Percentiles rank a stretch among this genome's conserved stretches.
Conservation (phyloP, 805 yeast species). For the Yarrowia sp. region DNA sequence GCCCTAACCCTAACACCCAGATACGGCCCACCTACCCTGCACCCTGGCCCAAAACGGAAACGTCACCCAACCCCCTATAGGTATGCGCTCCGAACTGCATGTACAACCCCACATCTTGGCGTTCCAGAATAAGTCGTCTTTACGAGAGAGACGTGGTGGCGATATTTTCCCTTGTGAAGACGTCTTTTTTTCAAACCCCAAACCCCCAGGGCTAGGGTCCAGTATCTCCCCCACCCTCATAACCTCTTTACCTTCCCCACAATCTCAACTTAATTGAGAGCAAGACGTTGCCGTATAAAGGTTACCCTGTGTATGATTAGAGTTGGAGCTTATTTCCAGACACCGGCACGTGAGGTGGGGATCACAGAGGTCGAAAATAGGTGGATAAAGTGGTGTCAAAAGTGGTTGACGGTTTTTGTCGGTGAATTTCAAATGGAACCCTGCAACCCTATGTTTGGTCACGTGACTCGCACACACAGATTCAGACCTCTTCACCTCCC, state of each 20-base stretch:
- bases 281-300: constrained; percentile 26
- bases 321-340: not conserved
- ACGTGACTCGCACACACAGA: too few species aligned
- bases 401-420: too few species aligned
- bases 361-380: too few species aligned
- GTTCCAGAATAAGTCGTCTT: not conserved
- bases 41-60: not conserved
- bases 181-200: too few species aligned
- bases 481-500: too few species aligned
- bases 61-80: not conserved
- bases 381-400: too few species aligned
- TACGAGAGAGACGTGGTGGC: too few species aligned
- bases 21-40: not conserved
- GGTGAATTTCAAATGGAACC: too few species aligned
- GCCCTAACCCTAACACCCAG: not conserved
- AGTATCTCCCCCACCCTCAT: too few species aligned
- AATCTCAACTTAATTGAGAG: constrained; percentile 7
- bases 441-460: too few species aligned
- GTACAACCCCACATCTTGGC: constrained; percentile 31
- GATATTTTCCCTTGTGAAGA: too few species aligned
- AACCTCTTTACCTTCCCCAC: not conserved
- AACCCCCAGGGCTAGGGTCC: too few species aligned
- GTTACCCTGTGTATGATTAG: constrained; percentile 13
- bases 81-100: not conserved
- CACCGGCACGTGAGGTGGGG: constrained; percentile 8